Base-by-base conservation (phyloP, 768 basidiomycete genomes). In the Terana coerulea region DNA sequence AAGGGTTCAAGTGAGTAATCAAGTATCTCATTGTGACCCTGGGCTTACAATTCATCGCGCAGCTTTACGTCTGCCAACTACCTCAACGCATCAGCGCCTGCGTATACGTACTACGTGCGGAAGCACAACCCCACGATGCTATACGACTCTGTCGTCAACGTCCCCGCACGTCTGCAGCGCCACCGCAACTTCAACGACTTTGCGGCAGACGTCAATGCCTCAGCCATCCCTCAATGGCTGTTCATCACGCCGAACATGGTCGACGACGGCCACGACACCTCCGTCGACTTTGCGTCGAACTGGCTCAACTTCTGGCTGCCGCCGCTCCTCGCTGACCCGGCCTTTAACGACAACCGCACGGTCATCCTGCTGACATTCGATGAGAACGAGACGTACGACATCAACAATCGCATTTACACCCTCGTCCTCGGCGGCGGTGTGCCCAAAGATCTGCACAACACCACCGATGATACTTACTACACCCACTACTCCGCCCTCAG, bases 171-270 rank as follows among this genome's bases (percentile, higher is more conserved):
- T 35, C 65, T 69, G 11, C 55, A 59, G 9, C 72, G 74, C 17
- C 71, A 77, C 45, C 73, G 83, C 29, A 84, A 81, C 63, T 84
- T 83, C 61, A 84, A 83, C 50, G 72, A 84, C 61, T 81, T 85
- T 55, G 75, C 77, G 8, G 65, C 69, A 24, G 84, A 86, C 56
- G 64, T 83, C 14, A 72, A 71, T 21, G 73, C 73, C 8, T 63
- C 73, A 39, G 68, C 67, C 1, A 63, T 86, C 36, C 75, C 82
- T 10, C 82, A 84, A 49, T 85, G 81, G 79, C 55, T 71, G 8
- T 84, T 80, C 56, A 69, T 86, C 47, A 84, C 84, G 1, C 84
- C 84, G 11, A 85, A 86, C 62, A 67, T 59, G 44, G 71, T 72
- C 43, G 75, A 84, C 59, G 83, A 83, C 55, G 81, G 68, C 1